These are phyloP conservation scores for Entelexis paramagnoliae DNA, from an alignment of 1,139 yeast species.

Conservation along the genomic window DNA sequence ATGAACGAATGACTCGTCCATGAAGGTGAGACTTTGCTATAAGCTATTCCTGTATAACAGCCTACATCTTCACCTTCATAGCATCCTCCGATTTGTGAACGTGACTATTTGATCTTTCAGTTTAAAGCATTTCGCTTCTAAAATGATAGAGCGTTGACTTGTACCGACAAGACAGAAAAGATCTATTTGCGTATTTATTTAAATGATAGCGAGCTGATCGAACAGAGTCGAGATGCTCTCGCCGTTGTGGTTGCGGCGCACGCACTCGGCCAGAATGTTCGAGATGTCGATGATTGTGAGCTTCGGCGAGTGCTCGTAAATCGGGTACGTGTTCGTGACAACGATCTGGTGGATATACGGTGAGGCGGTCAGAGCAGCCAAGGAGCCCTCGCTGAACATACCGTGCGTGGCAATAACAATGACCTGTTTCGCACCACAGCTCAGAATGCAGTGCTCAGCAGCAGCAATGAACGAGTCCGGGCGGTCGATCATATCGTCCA, in stretches of 20 bases:
- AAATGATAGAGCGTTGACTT: no score
- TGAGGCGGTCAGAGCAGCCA: constrained; percentile 67
- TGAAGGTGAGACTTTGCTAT: no score
- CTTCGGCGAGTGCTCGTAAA: constrained; percentile 41
- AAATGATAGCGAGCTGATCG: constrained; percentile 66
- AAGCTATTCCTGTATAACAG: no score
- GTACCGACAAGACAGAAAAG: no score
- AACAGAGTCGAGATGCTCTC: constrained; percentile 87
- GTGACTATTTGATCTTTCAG: no score
- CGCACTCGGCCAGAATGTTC: constrained; percentile 93
- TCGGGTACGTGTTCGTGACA: constrained; percentile 93
- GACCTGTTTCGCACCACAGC: constrained; percentile 90
- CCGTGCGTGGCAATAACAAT: constrained; percentile 95
- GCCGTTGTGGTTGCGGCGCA: constrained; percentile 96
- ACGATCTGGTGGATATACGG: constrained; percentile 78
- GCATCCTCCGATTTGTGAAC: no score
- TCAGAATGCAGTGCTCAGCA: constrained; percentile 88
- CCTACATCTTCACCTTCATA: no score
- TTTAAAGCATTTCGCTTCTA: no score
- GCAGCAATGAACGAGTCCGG: constrained; percentile 92
- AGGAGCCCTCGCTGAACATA: constrained; percentile 74
- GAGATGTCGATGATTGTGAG: constrained; percentile 86
- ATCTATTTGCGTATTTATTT: constrained; percentile 12
- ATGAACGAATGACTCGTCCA: no score
- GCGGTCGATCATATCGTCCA: constrained; percentile 95